These are phyloP conservation scores for Globisporangium abappressorium DNA, from an alignment of 352 stramenopile species.

Conservation along the genomic window DNA sequence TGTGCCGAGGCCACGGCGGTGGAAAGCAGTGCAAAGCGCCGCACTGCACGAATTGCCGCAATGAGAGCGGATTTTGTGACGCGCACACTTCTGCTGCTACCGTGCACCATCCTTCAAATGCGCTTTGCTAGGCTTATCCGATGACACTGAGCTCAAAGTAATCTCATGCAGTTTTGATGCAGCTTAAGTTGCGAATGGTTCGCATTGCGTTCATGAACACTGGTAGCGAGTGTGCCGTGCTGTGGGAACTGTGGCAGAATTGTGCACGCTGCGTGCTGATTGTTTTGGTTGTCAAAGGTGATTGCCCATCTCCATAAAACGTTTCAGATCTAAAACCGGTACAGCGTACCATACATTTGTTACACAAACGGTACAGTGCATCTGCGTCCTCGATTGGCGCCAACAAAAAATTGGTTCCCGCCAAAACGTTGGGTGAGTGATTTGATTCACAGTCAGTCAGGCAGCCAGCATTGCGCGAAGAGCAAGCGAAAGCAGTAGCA, in stretches of 20 bases:
- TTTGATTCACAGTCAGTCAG: slow-evolving; percentile 1
- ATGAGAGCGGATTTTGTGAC: slow-evolving; percentile 28
- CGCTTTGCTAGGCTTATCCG: not conserved
- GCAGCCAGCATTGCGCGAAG: not conserved
- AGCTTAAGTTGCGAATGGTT: not conserved
- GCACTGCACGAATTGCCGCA: slow-evolving; percentile 27
- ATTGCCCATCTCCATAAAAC: not conserved
- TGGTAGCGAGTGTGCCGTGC: not conserved
- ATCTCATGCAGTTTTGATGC: not conserved
- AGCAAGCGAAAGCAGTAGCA: not conserved
- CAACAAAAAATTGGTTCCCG: slow-evolving; percentile 8
- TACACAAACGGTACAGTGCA: not conserved
- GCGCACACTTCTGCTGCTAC: not conserved
- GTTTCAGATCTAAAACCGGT: not conserved
- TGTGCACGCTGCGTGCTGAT: too few relatives aligned
- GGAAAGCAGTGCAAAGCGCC: slow-evolving; percentile 29
- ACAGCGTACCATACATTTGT: slow-evolving; percentile 1
- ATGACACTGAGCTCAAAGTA: not conserved
- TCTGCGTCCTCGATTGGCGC: slow-evolving; percentile 12
- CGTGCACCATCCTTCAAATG: not conserved
- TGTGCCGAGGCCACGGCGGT: slow-evolving; percentile 62
- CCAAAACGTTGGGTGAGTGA: slow-evolving; percentile 9
- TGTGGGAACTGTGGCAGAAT: not conserved
- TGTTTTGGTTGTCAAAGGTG: not conserved
- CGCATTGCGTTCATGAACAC: not conserved